Percentiles rank a stretch among this genome's conserved stretches.
Evolutionary conservation across 208 protist species (phyloP).

Genomic region (Acanthamoeba sp.): DNA sequence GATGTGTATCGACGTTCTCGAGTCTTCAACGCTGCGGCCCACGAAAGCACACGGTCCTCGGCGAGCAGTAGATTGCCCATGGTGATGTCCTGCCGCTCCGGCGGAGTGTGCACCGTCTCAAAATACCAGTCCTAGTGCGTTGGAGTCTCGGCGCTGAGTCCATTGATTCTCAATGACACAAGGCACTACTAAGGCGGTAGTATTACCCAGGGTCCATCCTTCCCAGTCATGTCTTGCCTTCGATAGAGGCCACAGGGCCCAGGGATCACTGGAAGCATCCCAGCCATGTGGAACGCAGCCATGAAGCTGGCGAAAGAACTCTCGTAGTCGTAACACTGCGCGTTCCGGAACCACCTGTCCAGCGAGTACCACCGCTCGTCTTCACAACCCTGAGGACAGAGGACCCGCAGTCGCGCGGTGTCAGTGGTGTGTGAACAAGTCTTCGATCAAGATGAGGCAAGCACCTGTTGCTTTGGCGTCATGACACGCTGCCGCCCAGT

Average conservation of each 20-base stretch:
- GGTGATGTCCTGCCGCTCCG: not conserved
- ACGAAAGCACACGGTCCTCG: not conserved
- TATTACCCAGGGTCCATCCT: not conserved
- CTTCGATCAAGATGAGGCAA: too few relatives aligned
- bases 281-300: not conserved
- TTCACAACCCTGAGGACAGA: not conserved
- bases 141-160: too few relatives aligned
- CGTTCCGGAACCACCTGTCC: not conserved
- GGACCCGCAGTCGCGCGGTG: too few relatives aligned
- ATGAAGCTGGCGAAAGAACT: not conserved
- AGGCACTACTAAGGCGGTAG: not conserved
- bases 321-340: conserved; percentile 1
- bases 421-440: too few relatives aligned
- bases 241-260: not conserved
- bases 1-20: not conserved
- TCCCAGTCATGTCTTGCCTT: not conserved
- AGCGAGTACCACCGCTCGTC: not conserved
- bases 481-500: not conserved
- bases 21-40: not conserved
- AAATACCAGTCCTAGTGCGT: not conserved
- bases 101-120: not conserved
- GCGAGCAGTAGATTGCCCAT: not conserved
- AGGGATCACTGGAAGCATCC: not conserved
- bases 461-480: not conserved
- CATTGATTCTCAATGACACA: too few relatives aligned